These are phyloP conservation scores for Lachnellula subtilissima DNA, from an alignment of 2,329 filamentous ascomycete species.

Conservation along the genomic window DNA sequence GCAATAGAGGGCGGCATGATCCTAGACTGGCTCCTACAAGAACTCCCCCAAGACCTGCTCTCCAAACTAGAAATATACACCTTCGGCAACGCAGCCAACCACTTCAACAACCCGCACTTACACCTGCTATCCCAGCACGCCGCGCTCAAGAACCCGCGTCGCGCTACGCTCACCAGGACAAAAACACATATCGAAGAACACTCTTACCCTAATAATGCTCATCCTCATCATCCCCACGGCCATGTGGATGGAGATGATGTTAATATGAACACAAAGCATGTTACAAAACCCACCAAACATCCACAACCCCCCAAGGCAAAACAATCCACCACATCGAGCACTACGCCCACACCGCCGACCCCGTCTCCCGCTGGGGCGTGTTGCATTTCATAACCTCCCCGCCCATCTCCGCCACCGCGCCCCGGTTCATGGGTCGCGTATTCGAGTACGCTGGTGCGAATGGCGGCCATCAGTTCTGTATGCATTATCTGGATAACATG, in stretches of 20 bases:
- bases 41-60: slow-evolving; percentile 61
- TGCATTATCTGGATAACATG: slow-evolving; percentile 33
- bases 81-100: slow-evolving; percentile 73
- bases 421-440: slow-evolving; percentile 27
- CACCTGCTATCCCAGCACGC: slow-evolving; percentile 42
- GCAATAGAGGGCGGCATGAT: slow-evolving; percentile 69
- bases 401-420: slow-evolving; percentile 2
- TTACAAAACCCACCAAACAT: neutral
- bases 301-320: slow-evolving; percentile 24
- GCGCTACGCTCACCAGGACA: slow-evolving; percentile 27
- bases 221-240: slow-evolving; percentile 5
- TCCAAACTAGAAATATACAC: slow-evolving; percentile 71
- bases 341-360: slow-evolving; percentile 70
- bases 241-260: slow-evolving; percentile 17
- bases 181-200: slow-evolving; percentile 19
- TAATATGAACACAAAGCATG: neutral
- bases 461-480: slow-evolving; percentile 29
- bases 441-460: slow-evolving; percentile 18
- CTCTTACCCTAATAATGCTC: slow-evolving; percentile 1
- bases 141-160: slow-evolving; percentile 33
- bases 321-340: slow-evolving; percentile 72
- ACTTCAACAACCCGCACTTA: slow-evolving; percentile 72
- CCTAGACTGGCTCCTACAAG: slow-evolving; percentile 71
- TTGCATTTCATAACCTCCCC: slow-evolving; percentile 52
- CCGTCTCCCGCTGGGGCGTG: slow-evolving; percentile 70